Evolutionary conservation across 1,139 yeast species (phyloP), one percentile per base, ranked within the genome.

Genomic region (Protomyces inouyei): DNA sequence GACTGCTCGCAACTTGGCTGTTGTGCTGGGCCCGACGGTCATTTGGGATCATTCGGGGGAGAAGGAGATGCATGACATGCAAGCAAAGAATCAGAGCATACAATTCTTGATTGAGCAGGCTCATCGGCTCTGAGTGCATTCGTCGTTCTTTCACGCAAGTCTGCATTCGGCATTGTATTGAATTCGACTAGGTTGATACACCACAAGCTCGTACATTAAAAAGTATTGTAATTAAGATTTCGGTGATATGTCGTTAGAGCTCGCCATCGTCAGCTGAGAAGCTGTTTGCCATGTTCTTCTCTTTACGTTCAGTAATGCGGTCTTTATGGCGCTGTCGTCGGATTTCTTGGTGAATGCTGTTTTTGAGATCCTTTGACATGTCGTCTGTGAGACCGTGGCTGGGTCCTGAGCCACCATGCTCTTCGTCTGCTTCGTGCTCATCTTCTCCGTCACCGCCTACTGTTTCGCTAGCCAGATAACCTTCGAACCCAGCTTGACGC

Each of bases 21-120:
- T 95, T 60, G 97, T 93, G 18, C 93, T 93, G 79, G 97, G 98
- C 0, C 98, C 99, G 1, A 91, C 98, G 2, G 78, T 93, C 61
- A 88, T 91, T 0, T 80, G 97, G 67, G 97, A 91, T 70, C 79
- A 80, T 67, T 82, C 85, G 32, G 96, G 96, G 3, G 91, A 88
- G 69, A 83, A 87, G 67, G 98, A 95, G 74, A 85, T 93, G 76
- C 73, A 80, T 64, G 98, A 93, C 73, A 91, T 91, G 90, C 88
- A 87, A 28, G 82, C 84, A 66, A 82, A 95, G 73, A 91, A 90
- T 70, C 87, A 84, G 60, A 84, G 87, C 45, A 87, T 95, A 3
- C 97, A 90, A 73, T 81, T 87, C 70, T 76, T 93, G 71, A 81
- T 92, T 68, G 83, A 80, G 64, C 80, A 87, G 69, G 82, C 78